Evolutionary conservation across 805 yeast genomes (phyloP).

Genomic region (Kodamaea hsintzibuensis): DNA sequence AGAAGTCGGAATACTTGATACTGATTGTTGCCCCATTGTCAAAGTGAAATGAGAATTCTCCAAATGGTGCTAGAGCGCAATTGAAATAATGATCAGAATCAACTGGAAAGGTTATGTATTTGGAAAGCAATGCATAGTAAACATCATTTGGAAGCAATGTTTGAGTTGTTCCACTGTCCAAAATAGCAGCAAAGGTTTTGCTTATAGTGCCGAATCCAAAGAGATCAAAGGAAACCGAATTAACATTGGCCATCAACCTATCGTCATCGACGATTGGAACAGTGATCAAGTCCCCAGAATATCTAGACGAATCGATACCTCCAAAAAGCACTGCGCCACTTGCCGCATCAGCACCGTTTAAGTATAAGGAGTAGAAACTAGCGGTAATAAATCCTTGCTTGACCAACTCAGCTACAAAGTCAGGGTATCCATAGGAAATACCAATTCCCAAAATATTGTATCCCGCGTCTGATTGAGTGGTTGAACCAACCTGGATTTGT

Average conservation of each 20-base stretch:
- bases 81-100: not conserved
- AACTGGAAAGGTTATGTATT: not conserved
- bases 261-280: not conserved
- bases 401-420: slow-evolving; percentile 22
- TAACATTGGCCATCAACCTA: not conserved
- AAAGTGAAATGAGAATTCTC: slow-evolving; percentile 3
- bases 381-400: slow-evolving; percentile 25
- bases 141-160: slow-evolving; percentile 27
- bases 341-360: slow-evolving; percentile 18
- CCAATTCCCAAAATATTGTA: slow-evolving; percentile 14
- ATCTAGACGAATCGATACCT: slow-evolving; percentile 66
- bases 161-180: slow-evolving; percentile 17
- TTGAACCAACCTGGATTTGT: slow-evolving; percentile 4
- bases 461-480: not conserved
- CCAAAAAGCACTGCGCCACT: slow-evolving; percentile 59
- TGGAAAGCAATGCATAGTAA: not conserved
- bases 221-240: not conserved
- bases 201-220: not conserved
- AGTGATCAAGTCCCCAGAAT: slow-evolving; percentile 44
- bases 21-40: slow-evolving; percentile 3
- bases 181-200: slow-evolving; percentile 18
- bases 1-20: slow-evolving; percentile 2
- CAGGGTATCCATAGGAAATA: slow-evolving; percentile 12
- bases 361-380: slow-evolving; percentile 24
- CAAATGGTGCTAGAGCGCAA: slow-evolving; percentile 3